Evolutionary conservation across 768 basidiomycete genomes (phyloP).

Genomic region (Clavulina sp.): DNA sequence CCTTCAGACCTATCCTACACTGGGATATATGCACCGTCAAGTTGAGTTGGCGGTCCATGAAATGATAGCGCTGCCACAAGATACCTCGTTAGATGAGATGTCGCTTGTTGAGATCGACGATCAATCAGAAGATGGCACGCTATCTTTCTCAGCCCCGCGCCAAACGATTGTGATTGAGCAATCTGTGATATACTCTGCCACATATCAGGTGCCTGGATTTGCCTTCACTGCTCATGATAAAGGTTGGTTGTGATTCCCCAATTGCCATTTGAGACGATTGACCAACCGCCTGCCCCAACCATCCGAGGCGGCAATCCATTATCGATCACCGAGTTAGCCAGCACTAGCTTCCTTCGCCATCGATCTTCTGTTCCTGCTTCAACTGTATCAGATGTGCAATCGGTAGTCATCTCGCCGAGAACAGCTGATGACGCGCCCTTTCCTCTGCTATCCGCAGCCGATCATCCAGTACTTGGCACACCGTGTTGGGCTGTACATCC

Average conservation of each 20-base stretch:
- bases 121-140: constrained; percentile 25
- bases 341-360: constrained; percentile 38
- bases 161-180: constrained; percentile 28
- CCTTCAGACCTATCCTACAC: background rate
- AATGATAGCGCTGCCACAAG: background rate
- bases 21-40: background rate
- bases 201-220: constrained; percentile 68
- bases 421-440: constrained; percentile 23
- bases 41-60: background rate
- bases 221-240: constrained; percentile 57
- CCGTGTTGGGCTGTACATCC: constrained; percentile 82
- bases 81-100: background rate
- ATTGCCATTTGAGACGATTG: background rate
- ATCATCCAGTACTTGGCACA: constrained; percentile 60
- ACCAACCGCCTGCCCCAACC: background rate
- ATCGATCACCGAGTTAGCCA: constrained; percentile 34
- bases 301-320: constrained; percentile 46
- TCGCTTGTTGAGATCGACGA: background rate
- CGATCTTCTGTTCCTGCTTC: background rate
- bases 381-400: background rate
- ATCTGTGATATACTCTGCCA: constrained; percentile 57
- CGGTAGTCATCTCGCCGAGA: background rate
- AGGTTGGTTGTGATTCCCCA: constrained; percentile 18
- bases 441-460: constrained; percentile 70
- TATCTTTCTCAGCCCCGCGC: constrained; percentile 14